phyloP scores from a whole-genome alignment of 2,329 filamentous ascomycete genomes.

The Sclerotinia nivalis region DNA sequence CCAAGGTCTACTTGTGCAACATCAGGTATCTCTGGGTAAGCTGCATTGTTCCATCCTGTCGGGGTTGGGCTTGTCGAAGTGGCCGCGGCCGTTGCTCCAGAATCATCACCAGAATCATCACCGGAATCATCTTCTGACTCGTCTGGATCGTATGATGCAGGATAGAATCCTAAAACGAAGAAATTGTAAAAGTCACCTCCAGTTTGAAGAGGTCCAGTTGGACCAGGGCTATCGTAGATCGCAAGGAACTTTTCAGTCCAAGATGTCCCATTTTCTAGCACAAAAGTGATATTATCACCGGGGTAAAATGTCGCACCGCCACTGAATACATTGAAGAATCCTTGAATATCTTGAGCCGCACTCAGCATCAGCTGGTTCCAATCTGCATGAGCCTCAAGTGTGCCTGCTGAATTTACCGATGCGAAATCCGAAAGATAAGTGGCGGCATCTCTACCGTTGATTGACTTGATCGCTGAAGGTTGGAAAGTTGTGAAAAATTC shows the following conservation, averaged over 20 bases:
- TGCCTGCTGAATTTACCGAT: slow-evolving; percentile 40
- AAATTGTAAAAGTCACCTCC: slow-evolving; percentile 38
- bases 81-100: neutral
- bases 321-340: slow-evolving; percentile 41
- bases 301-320: slow-evolving; percentile 44
- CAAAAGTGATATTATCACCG: slow-evolving; percentile 42
- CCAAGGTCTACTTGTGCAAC: slow-evolving; percentile 31
- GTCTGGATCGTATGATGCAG: slow-evolving; percentile 29
- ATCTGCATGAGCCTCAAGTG: slow-evolving; percentile 44
- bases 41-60: slow-evolving; percentile 24
- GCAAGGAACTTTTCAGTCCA: slow-evolving; percentile 41
- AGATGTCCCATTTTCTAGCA: slow-evolving; percentile 44
- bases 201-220: slow-evolving; percentile 37
- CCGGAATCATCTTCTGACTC: slow-evolving; percentile 12
- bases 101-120: slow-evolving; percentile 8
- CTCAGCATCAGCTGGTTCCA: slow-evolving; percentile 41
- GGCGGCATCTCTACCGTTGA: slow-evolving; percentile 55
- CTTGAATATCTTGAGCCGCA: slow-evolving; percentile 37
- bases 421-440: slow-evolving; percentile 49
- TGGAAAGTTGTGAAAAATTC: slow-evolving; percentile 21
- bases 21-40: slow-evolving; percentile 30
- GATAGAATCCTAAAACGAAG: slow-evolving; percentile 35
- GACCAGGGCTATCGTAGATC: slow-evolving; percentile 33
- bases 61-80: slow-evolving; percentile 1
- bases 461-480: slow-evolving; percentile 51